Base-by-base conservation (phyloP, 2,329 filamentous ascomycete genomes). In the Elsinoe necatrix region DNA sequence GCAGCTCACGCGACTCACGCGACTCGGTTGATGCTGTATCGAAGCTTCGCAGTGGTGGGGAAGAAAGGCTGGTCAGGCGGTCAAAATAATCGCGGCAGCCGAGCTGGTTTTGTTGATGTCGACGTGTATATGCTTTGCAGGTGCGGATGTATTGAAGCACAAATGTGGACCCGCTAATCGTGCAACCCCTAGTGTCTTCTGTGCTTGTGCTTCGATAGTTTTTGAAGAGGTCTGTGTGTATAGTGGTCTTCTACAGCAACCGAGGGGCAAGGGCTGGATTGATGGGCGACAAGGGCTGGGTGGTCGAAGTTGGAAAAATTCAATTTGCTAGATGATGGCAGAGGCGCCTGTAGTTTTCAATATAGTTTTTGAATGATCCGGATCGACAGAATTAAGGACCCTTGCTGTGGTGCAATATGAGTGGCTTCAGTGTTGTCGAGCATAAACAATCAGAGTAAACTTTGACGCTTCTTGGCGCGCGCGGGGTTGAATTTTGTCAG, bases 181-280 rank as follows among this genome's bases (percentile, higher is more conserved):
- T 31, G 18, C 20, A 11, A 21, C 31, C 48, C 31, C 20, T 35
- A 29, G 25, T 23, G 34, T 52, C n/a, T 25, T 27, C 23, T 12
- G 43, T 48, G 43, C 43, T 48, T 7, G 25, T 23, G 41, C 41
- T 52, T 34, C 31, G 31, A 52, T 52, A 52, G 48, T 52, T 52
- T 39, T n/a, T 9, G 21, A 9, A 20, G 47, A 52, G 48, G 48
- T 52, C 48, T 52, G 48, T 52, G 48, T 52, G 29, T 37, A n/a
- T 25, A 21, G 48, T 45, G 29, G 21, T 37, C 34, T n/a, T 31
- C n/a, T 16, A 27, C 31, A 52, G 48, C 48, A 47, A 45, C 43
- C 35, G 54, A 45, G 54, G 54, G 54, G 54, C 45, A 47, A 43
- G 16, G 18, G 25, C 37, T 29, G 52, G n/a, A 27, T 18, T 9